A percentile compares a stretch with the other conserved stretches of the same genome.
These are phyloP conservation scores for Rhytidiadelphus loreus DNA, from an alignment of 225 moss, liverwort and hornwort species.

Conservation along the genomic window DNA sequence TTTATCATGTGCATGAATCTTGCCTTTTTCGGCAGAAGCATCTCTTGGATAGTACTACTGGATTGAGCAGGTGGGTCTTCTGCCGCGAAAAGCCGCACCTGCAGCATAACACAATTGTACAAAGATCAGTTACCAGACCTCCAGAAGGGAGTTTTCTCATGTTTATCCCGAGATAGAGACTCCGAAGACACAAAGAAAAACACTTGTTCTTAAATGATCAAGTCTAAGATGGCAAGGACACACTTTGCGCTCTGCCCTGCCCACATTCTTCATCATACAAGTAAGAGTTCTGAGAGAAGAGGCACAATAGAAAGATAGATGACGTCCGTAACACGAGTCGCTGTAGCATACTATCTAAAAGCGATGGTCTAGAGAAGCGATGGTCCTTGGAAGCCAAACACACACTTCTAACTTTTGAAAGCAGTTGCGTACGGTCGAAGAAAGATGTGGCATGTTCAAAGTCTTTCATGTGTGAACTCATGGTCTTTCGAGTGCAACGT, in stretches of 20 bases:
- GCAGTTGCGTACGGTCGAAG: background rate
- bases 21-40: slow-evolving; percentile 71
- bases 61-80: slow-evolving; percentile 79
- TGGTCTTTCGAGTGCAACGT: background rate
- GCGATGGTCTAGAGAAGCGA: background rate
- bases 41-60: slow-evolving; percentile 53
- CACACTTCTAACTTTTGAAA: background rate
- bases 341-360: background rate
- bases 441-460: background rate
- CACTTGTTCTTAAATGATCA: background rate
- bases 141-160: background rate
- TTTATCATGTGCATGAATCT: slow-evolving; percentile 73
- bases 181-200: background rate
- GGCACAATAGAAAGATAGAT: background rate
- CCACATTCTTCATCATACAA: background rate
- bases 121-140: background rate
- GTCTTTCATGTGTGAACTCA: background rate
- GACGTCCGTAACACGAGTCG: background rate
- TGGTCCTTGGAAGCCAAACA: background rate
- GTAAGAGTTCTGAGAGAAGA: background rate
- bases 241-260: background rate
- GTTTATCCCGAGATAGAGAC: background rate
- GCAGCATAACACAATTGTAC: slow-evolving; percentile 3
- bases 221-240: background rate
- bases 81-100: slow-evolving; percentile 86